Evolutionary conservation across 257 asterid genomes (phyloP).

Genomic region (Plantago major): DNA sequence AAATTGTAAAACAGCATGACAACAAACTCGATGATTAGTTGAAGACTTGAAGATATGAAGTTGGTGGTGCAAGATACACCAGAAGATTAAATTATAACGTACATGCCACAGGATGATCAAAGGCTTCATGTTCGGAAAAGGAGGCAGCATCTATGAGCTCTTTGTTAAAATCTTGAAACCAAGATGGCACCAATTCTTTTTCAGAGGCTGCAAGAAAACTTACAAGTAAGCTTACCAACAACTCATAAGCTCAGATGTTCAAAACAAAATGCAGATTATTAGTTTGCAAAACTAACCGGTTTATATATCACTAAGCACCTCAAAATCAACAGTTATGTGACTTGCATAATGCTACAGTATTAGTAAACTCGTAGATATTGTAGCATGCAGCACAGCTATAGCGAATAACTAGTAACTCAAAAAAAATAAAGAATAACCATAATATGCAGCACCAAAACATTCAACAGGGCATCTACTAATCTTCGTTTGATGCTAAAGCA

Average conservation of each 20-base stretch:
- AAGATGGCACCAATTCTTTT: constrained; percentile 63
- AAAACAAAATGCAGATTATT: background rate
- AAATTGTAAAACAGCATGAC: background rate
- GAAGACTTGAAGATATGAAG: constrained; percentile 16
- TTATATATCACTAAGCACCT: constrained; percentile 2
- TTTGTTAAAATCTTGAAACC: constrained; percentile 86
- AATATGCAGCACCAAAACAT: constrained; percentile 5
- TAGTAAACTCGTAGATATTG: too few species aligned
- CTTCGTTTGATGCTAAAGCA: constrained; percentile 7
- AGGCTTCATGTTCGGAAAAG: constrained; percentile 94
- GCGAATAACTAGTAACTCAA: background rate
- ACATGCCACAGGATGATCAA: constrained; percentile 99
- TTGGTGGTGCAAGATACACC: too few species aligned
- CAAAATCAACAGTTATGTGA: background rate
- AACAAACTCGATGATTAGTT: background rate
- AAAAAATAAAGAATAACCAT: background rate
- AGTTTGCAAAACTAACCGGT: background rate
- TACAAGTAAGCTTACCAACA: constrained; percentile 7
- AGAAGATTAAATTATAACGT: background rate
- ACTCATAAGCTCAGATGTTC: background rate
- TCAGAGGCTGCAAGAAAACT: constrained; percentile 58
- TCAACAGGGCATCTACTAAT: background rate
- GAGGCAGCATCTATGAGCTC: constrained; percentile 76
- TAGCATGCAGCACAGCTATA: too few species aligned
- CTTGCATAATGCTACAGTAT: background rate